Conservation (phyloP, 768 basidiomycete species). For the Lentinula guzmanii region DNA sequence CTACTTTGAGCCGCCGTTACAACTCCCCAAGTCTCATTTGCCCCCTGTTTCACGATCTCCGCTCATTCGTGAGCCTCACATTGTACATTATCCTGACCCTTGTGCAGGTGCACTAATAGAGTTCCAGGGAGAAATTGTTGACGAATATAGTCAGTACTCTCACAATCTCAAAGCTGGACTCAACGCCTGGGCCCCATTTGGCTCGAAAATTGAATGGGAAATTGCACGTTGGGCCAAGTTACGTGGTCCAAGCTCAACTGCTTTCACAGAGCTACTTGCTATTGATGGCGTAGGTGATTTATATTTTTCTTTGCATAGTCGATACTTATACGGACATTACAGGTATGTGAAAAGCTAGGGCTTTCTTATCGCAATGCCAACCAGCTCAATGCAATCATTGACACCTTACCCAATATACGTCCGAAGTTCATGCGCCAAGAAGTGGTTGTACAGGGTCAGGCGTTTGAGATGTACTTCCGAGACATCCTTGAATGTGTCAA, state of each 20-base stretch:
- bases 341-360: conserved; percentile 18
- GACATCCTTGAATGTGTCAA: background rate
- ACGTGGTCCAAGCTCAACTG: background rate
- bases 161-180: too few relatives aligned
- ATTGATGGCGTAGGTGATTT: background rate
- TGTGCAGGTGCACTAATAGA: too few relatives aligned
- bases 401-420: background rate
- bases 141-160: too few relatives aligned
- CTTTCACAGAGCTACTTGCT: background rate
- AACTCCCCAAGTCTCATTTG: too few relatives aligned
- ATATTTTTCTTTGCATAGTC: background rate
- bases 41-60: too few relatives aligned
- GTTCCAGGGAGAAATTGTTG: too few relatives aligned
- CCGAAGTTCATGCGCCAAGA: background rate
- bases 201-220: background rate
- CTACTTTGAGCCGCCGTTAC: too few relatives aligned
- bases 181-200: too few relatives aligned
- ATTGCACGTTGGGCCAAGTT: background rate
- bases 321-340: background rate
- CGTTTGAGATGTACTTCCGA: background rate
- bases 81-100: too few relatives aligned
- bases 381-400: conserved; percentile 5
- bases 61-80: too few relatives aligned
- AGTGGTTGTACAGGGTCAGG: conserved; percentile 21
- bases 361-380: conserved; percentile 25